Conservation (phyloP, 805 yeast species). For the Schizosaccharomyces cryophilus region DNA sequence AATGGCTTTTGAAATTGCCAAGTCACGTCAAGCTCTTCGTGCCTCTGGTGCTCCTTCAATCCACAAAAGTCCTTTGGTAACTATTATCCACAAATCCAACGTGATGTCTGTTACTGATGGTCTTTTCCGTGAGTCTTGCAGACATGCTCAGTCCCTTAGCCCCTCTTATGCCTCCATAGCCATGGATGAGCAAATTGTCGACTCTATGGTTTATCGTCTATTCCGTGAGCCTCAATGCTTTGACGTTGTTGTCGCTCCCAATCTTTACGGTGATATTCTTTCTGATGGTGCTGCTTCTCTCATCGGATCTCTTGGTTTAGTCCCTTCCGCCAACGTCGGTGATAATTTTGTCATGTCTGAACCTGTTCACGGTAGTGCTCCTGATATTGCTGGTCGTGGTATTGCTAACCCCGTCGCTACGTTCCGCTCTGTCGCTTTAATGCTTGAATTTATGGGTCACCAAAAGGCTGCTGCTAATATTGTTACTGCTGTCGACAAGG, state of each 20-base stretch:
- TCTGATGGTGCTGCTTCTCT: slow-evolving; percentile 97
- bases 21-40: slow-evolving; percentile 66
- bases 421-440: slow-evolving; percentile 85
- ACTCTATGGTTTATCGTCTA: slow-evolving; percentile 96
- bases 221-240: slow-evolving; percentile 94
- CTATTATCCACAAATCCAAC: slow-evolving; percentile 91
- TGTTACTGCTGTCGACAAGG: slow-evolving; percentile 83
- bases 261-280: slow-evolving; percentile 88
- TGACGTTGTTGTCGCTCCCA: slow-evolving; percentile 96
- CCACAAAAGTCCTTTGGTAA: slow-evolving; percentile 42
- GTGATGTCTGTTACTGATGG: slow-evolving; percentile 86
- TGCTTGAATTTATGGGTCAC: slow-evolving; percentile 92
- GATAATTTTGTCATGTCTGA: slow-evolving; percentile 91
- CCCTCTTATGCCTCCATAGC: slow-evolving; percentile 32
- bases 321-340: slow-evolving; percentile 95
- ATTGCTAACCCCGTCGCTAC: slow-evolving; percentile 88
- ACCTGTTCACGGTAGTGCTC: slow-evolving; percentile 98
- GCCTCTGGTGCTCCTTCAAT: slow-evolving; percentile 19
- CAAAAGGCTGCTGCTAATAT: slow-evolving; percentile 74
- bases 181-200: slow-evolving; percentile 89
- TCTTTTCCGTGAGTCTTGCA: slow-evolving; percentile 72
- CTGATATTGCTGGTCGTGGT: slow-evolving; percentile 89
- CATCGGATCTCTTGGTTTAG: slow-evolving; percentile 93
- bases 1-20: slow-evolving; percentile 78
- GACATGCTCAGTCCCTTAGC: slow-evolving; percentile 26